Conservation (phyloP, 768 basidiomycete genomes). For the Suillus variegatus region DNA sequence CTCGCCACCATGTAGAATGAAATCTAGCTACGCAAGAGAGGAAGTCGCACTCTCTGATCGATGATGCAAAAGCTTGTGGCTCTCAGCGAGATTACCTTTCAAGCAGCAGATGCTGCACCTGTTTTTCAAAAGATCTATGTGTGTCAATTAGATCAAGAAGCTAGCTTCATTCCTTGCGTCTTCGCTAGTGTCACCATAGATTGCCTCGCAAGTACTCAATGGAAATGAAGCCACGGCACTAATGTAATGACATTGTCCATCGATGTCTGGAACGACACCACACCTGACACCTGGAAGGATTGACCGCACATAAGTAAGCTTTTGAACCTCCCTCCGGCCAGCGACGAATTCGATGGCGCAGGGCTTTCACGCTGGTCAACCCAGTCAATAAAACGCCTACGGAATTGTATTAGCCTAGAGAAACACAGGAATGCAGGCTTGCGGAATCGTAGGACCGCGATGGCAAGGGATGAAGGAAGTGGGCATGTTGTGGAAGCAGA, state of each 20-base stretch:
- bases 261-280: slow-evolving; percentile 41
- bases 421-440: neutral
- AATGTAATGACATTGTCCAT: slow-evolving; percentile 42
- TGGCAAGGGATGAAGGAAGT: neutral
- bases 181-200: slow-evolving; percentile 71
- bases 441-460: neutral
- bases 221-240: slow-evolving; percentile 20
- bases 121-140: slow-evolving; percentile 84
- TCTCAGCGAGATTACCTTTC: slow-evolving; percentile 82
- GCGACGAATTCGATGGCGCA: slow-evolving; percentile 71
- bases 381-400: slow-evolving; percentile 38
- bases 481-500: too few relatives aligned
- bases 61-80: slow-evolving; percentile 88
- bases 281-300: slow-evolving; percentile 69
- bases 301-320: slow-evolving; percentile 89
- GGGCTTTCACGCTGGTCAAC: slow-evolving; percentile 89
- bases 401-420: neutral
- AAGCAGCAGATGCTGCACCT: slow-evolving; percentile 90
- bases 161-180: slow-evolving; percentile 95
- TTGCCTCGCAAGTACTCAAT: slow-evolving; percentile 42
- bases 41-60: slow-evolving; percentile 63
- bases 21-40: too few relatives aligned
- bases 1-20: too few relatives aligned
- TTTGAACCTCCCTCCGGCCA: slow-evolving; percentile 76
- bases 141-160: slow-evolving; percentile 92